A percentile compares a stretch with the other conserved stretches of the same genome.
Evolutionary conservation across 768 basidiomycete species (phyloP).

Genomic region (Chiua virens): DNA sequence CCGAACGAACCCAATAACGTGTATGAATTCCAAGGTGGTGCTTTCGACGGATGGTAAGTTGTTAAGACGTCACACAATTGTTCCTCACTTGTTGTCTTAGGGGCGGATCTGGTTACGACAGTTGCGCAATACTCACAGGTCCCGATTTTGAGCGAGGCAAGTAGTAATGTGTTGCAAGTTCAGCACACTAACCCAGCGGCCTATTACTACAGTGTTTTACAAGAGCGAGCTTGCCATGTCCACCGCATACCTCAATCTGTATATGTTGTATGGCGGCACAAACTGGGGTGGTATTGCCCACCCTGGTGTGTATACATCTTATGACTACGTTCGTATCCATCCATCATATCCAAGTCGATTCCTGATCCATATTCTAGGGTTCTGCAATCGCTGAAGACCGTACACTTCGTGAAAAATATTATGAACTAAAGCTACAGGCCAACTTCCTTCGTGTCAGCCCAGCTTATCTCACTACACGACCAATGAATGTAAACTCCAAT

Average conservation of each 20-base stretch:
- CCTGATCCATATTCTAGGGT: slow-evolving; percentile 32
- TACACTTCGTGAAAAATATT: slow-evolving; percentile 52
- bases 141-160: slow-evolving; percentile 24
- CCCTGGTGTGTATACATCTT: slow-evolving; percentile 57
- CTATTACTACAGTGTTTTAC: slow-evolving; percentile 11
- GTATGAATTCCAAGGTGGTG: slow-evolving; percentile 41
- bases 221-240: slow-evolving; percentile 24
- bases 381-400: slow-evolving; percentile 53
- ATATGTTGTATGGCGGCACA: slow-evolving; percentile 64
- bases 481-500: slow-evolving; percentile 40
- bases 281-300: slow-evolving; percentile 60
- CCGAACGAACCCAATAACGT: slow-evolving; percentile 21
- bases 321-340: slow-evolving; percentile 49
- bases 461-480: slow-evolving; percentile 48
- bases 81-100: slow-evolving; percentile 10
- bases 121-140: slow-evolving; percentile 24
- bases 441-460: slow-evolving; percentile 52
- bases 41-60: slow-evolving; percentile 53
- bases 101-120: slow-evolving; percentile 23
- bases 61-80: slow-evolving; percentile 21
- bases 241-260: slow-evolving; percentile 38
- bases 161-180: neutral
- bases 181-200: slow-evolving; percentile 8
- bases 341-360: too few relatives aligned
- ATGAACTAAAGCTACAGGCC: slow-evolving; percentile 52